Base-by-base conservation (phyloP, 106 monocot species). In the Platanthera zijinensis region DNA sequence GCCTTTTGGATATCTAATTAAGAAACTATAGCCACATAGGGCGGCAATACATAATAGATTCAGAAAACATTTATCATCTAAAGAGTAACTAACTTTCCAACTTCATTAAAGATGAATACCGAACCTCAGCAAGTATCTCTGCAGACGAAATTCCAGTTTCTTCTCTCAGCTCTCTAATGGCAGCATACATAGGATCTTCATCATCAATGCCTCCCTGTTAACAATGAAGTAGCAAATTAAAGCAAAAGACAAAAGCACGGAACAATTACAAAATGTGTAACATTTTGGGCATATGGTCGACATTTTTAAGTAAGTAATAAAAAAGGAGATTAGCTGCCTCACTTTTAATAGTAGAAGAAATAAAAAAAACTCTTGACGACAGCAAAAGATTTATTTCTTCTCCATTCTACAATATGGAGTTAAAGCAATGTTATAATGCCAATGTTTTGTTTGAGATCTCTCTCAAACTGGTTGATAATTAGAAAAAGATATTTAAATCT, bases 61-160 rank as follows among this genome's bases (percentile, higher is more conserved):
- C 10, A n/a, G 50, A 10, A 14, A 6, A 48, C 7, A 47, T 8
- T 51, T 50, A 66, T 30, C 30, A 66, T 66, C 32, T 66, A 66
- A 32, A 66, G 25, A 30, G 6, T 25, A 19, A 32, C 61, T 21
- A 62, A 66, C 66, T 28, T 28, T 32, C 11, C 9, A 30, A 66
- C 30, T 28, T 66, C 21, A 21, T 12, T 66, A 22, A 72, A 47
- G 21, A 15, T 47, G 13, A 51, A 25, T 22, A 51, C 22, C 72
- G 51, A 72, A 95, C 95, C 92, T 96, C 92, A 9, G 92, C 76
- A 57, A 92, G 50, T 53, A 92, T 84, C 67, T 92, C 95, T 56
- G 88, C 95, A 32, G 95, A 92, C 47, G 82, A 87, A 51, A 96
- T 87, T 75, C 95, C 92, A 50, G 95, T 96, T 78, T 96, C 95